A percentile compares a stretch with the other conserved stretches of the same genome.
Conservation (phyloP, 139 green algal species). For the Zygnema cylindricum region DNA sequence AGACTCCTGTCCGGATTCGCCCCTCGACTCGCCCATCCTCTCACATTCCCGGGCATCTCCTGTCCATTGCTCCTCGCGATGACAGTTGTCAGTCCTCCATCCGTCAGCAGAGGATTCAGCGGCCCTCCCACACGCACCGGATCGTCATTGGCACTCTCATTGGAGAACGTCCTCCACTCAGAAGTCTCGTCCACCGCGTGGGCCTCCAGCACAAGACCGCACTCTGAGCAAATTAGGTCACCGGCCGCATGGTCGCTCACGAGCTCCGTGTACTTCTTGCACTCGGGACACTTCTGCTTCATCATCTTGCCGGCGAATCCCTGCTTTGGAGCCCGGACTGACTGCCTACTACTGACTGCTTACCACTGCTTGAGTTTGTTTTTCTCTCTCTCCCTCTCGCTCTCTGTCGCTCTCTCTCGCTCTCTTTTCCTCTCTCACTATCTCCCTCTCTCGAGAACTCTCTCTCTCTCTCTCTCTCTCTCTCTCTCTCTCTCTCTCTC, state of each 20-base stretch:
- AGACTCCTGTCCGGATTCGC: slow-evolving; percentile 69
- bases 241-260: slow-evolving; percentile 55
- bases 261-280: slow-evolving; percentile 50
- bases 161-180: slow-evolving; percentile 95
- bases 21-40: slow-evolving; percentile 68
- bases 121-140: slow-evolving; percentile 72
- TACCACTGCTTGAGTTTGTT: too few relatives aligned
- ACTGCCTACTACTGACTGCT: too few relatives aligned
- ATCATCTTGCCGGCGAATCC: slow-evolving; percentile 1
- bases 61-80: slow-evolving; percentile 69
- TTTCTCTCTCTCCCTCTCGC: too few relatives aligned
- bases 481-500: too few relatives aligned
- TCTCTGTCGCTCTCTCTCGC: too few relatives aligned
- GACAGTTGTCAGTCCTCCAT: slow-evolving; percentile 81
- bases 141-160: slow-evolving; percentile 68
- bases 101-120: slow-evolving; percentile 80
- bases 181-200: slow-evolving; percentile 91
- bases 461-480: too few relatives aligned
- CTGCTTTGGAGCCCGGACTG: not conserved
- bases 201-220: slow-evolving; percentile 85
- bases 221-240: slow-evolving; percentile 67
- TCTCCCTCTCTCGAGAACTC: too few relatives aligned
- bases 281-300: slow-evolving; percentile 55
- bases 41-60: slow-evolving; percentile 46
- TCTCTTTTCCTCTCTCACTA: too few relatives aligned